Conservation (phyloP, 208 protist genomes). For the Phytomonas sp. region DNA sequence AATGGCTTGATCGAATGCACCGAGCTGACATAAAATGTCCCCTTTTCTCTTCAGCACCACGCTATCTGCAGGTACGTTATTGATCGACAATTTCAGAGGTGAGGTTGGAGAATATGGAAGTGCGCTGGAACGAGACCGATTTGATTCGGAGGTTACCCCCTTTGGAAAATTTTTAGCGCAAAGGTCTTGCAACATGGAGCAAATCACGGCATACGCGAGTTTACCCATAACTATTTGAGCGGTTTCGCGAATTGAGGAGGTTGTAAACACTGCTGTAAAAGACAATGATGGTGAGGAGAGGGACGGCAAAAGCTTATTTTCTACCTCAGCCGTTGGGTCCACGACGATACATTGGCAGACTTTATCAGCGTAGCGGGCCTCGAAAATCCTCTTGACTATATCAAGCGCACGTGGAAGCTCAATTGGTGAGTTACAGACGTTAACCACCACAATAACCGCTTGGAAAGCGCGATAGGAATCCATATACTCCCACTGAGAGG, state of each 20-base stretch:
- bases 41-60: conserved; percentile 46
- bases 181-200: neutral
- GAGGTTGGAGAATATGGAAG: neutral
- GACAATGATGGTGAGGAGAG: neutral
- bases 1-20: conserved; percentile 47
- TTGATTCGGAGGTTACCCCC: neutral
- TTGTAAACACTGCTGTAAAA: neutral
- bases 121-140: neutral
- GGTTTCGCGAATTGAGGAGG: neutral
- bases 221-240: neutral
- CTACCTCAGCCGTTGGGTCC: conserved; percentile 20
- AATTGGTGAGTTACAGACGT: conserved; percentile 19
- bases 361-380: conserved; percentile 43
- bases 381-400: conserved; percentile 46
- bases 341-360: conserved; percentile 78
- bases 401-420: conserved; percentile 22
- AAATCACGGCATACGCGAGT: neutral
- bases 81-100: neutral
- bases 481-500: conserved; percentile 75
- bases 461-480: conserved; percentile 40
- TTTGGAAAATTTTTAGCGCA: neutral
- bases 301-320: conserved; percentile 6
- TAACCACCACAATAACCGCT: conserved; percentile 63
- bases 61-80: conserved; percentile 9
- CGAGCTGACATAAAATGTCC: conserved; percentile 60